Base-by-base conservation (phyloP, 1,284 basidiomycete genomes). In the Ustilago sp. region DNA sequence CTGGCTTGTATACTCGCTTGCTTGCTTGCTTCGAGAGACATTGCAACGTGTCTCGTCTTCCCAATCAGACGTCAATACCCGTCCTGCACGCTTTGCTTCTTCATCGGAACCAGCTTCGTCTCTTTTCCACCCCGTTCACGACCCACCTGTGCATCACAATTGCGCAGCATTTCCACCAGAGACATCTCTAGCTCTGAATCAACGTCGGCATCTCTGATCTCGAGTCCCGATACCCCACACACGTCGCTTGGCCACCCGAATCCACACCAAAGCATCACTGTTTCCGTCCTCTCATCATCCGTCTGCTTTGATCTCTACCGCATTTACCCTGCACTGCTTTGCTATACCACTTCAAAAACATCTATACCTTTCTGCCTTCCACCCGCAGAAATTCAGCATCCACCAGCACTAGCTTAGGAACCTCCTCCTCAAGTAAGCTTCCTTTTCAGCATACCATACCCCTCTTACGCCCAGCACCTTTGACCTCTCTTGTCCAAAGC, bases 341-440 rank as follows among this genome's bases (percentile, higher is more conserved):
- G 55, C 59, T 52, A 66, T 63, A 63, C 63, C 69, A 55, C n/a
- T 38, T 41, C 34, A 71, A 66, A 71, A 71, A 60, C 69, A 67
- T 63, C 63, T 47, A 67, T 72, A 72, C 69, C 69, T 59, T 28
- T 66, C 59, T 65, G 64, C 9, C 60, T 47, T 48, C 52, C 56
- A 50, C 9, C n/a, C 47, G 34, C 56, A 62, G 59, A 32, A 45
- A 3, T 15, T 50, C 43, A 50, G 56, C 57, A 63, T 35, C 50
- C 41, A n/a, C 12, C 11, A 19, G 34, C 53, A 52, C 39, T 15
- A 28, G 50, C 63, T 32, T 35, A 32, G 19, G 31, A 54, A 43
- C 2, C 28, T 43, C 51, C 12, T 28, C 28, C 51, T 54, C 59
- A 43, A 52, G 38, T 41, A 23, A 9, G 28, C 48, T 36, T 23